Conservation (phyloP, 1,139 yeast genomes). For the Debaryomycetaceae sp. region DNA sequence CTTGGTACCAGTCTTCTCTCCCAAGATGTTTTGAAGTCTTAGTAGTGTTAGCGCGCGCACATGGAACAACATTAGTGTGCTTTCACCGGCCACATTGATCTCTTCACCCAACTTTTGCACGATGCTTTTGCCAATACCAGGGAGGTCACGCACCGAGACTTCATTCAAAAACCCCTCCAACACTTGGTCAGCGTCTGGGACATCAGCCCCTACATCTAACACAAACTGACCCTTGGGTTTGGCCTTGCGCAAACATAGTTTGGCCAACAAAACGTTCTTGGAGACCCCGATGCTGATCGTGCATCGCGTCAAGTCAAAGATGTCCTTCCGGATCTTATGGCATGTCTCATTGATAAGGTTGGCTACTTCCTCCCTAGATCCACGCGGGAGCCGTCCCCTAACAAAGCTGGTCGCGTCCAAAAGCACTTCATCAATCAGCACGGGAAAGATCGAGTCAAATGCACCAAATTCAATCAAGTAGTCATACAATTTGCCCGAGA, state of each 20-base stretch:
- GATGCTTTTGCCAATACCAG: constrained; percentile 75
- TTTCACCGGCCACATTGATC: constrained; percentile 10
- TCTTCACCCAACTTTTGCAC: constrained; percentile 33
- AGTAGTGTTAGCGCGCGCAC: constrained; percentile 4
- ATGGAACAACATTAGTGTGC: constrained; percentile 10
- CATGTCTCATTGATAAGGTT: constrained; percentile 25
- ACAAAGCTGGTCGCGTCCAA: constrained; percentile 51
- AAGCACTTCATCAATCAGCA: constrained; percentile 87
- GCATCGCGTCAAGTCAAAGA: constrained; percentile 52
- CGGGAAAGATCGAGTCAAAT: constrained; percentile 69
- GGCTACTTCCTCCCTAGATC: too few species aligned
- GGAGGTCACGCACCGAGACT: constrained; percentile 57
- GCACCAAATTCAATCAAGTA: constrained; percentile 40
- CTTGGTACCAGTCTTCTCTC: constrained; percentile 66
- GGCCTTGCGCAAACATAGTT: constrained; percentile 67
- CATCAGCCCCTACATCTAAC: too few species aligned
- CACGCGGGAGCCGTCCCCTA: constrained; percentile 24
- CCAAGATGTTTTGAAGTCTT: constrained; percentile 47
- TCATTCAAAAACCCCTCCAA: constrained; percentile 34
- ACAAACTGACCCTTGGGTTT: constrained; percentile 70
- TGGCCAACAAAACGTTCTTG: constrained; percentile 68
- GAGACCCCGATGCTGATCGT: constrained; percentile 78
- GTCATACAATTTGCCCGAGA: constrained; percentile 44
- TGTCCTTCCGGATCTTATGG: constrained; percentile 36
- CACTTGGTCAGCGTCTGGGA: constrained; percentile 15